A percentile compares a stretch with the other conserved stretches of the same genome.
phyloP scores from a whole-genome alignment of 257 asterid genomes.

The Marsdenia floribunda region DNA sequence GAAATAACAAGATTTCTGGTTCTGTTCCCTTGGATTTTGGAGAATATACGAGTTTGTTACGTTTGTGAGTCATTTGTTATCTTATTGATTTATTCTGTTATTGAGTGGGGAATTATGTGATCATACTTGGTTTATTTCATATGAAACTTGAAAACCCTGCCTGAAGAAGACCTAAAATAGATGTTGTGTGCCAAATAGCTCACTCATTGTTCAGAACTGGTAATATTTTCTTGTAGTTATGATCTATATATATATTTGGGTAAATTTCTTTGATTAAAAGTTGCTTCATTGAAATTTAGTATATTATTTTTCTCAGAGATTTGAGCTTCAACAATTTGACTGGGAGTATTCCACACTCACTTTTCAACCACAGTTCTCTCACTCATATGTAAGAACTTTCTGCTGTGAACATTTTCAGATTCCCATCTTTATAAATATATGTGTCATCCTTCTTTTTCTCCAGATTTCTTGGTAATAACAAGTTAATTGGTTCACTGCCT shows the following conservation, averaged over 20 bases:
- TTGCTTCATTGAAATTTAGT: background rate
- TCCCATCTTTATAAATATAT: background rate
- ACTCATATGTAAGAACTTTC: constrained; percentile 45
- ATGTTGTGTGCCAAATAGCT: background rate
- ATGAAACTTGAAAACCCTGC: background rate
- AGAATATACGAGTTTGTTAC: constrained; percentile 41
- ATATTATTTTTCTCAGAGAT: constrained; percentile 51
- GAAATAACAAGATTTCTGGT: constrained; percentile 76
- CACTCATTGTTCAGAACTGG: background rate
- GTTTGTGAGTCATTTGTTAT: constrained; percentile 41
- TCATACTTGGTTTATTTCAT: background rate
- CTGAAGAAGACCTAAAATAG: background rate
- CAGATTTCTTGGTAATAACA: constrained; percentile 86
- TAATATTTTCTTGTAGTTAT: background rate
- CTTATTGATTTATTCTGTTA: background rate
- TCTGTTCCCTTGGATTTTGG: constrained; percentile 53
- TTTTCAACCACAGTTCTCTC: constrained; percentile 49
- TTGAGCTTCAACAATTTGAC: constrained; percentile 82
- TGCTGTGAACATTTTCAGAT: background rate
- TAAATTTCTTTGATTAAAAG: background rate
- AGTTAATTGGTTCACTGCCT: constrained; percentile 55
- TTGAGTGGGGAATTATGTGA: background rate
- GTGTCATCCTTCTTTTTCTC: constrained; percentile 6
- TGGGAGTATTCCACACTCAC: constrained; percentile 48
- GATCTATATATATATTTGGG: background rate